These are phyloP conservation scores for Cicer chorassanicum DNA, from an alignment of 306 rosid species.

Conservation along the genomic window DNA sequence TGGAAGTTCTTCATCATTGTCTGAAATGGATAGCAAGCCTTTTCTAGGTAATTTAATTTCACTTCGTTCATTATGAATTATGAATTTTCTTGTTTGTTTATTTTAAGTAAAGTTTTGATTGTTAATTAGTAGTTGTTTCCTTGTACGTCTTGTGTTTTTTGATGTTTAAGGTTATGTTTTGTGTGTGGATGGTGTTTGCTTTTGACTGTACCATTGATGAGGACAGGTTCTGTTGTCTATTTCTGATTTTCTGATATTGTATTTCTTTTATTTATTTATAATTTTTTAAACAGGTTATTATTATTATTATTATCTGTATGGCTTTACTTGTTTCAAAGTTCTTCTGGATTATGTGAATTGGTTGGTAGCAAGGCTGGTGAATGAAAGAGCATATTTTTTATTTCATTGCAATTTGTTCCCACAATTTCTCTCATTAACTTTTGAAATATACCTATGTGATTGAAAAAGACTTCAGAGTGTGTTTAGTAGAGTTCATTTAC, in stretches of 20 bases:
- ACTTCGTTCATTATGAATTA: background rate
- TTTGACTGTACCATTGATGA: conserved; percentile 36
- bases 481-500: background rate
- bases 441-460: conserved; percentile 10
- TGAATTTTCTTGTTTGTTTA: background rate
- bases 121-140: conserved; percentile 21
- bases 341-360: conserved; percentile 39
- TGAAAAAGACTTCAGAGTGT: background rate
- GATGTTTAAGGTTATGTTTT: conserved; percentile 14
- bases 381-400: conserved; percentile 35
- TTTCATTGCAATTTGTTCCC: conserved; percentile 37
- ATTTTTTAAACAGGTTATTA: background rate
- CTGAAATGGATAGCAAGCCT: conserved; percentile 82
- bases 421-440: conserved; percentile 26
- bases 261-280: background rate
- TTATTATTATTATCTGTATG: conserved; percentile 3
- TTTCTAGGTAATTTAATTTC: conserved; percentile 58
- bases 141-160: conserved; percentile 1
- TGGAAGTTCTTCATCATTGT: conserved; percentile 79
- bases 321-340: conserved; percentile 31
- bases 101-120: background rate
- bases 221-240: conserved; percentile 34
- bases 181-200: conserved; percentile 24
- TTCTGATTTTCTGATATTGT: conserved; percentile 12
- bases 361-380: conserved; percentile 43